A percentile compares a stretch with the other conserved stretches of the same genome.
Evolutionary conservation across 1,284 basidiomycete species (phyloP).

Genomic region (Apiotrichum laibachii): DNA sequence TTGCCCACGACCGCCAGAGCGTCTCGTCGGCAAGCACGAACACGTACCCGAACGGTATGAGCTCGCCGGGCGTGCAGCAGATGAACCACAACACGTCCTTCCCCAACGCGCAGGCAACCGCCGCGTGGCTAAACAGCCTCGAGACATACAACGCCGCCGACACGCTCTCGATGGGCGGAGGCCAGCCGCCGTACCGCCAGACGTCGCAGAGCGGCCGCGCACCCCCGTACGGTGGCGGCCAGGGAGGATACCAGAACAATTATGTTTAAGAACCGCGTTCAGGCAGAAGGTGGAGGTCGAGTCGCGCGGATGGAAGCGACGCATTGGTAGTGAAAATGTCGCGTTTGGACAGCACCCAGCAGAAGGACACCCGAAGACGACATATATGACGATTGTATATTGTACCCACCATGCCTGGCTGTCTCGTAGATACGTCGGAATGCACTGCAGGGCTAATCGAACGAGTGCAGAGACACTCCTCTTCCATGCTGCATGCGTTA

Average conservation of each 20-base stretch:
- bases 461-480: too few relatives aligned
- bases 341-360: too few relatives aligned
- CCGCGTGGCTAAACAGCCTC: background rate
- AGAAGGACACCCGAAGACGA: too few relatives aligned
- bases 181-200: constrained; percentile 2
- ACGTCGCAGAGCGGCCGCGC: background rate
- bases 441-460: too few relatives aligned
- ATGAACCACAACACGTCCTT: background rate
- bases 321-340: too few relatives aligned
- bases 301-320: too few relatives aligned
- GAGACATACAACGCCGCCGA: background rate
- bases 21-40: constrained; percentile 15
- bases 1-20: constrained; percentile 8
- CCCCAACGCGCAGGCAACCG: background rate
- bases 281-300: too few relatives aligned
- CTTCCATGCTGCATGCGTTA: too few relatives aligned
- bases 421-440: too few relatives aligned
- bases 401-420: too few relatives aligned
- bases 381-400: too few relatives aligned
- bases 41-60: background rate
- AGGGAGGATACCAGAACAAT: background rate
- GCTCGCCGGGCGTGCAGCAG: background rate
- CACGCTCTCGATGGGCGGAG: background rate
- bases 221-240: constrained; percentile 1
- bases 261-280: background rate